A percentile compares a stretch with the other conserved stretches of the same genome.
phyloP scores from a whole-genome alignment of 2,329 filamentous ascomycete species.

The Colletotrichum filicis region DNA sequence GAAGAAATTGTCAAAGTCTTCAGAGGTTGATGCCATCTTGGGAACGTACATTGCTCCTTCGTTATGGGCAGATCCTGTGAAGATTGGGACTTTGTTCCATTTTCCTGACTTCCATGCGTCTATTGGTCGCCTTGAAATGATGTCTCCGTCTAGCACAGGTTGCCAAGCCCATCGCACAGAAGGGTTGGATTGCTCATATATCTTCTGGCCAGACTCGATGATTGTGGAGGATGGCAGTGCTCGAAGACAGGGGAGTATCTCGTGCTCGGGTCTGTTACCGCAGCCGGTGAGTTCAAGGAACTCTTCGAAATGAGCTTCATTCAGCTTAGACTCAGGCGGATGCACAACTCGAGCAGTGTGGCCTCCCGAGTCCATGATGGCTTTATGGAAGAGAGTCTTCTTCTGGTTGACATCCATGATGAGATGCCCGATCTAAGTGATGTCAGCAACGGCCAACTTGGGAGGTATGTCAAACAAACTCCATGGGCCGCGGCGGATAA shows the following conservation, averaged over 20 bases:
- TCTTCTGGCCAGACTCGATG: slow-evolving; percentile 41
- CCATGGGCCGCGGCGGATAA: slow-evolving; percentile 48
- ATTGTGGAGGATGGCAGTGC: slow-evolving; percentile 39
- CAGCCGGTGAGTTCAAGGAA: slow-evolving; percentile 44
- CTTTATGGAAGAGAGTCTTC: slow-evolving; percentile 45
- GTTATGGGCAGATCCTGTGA: slow-evolving; percentile 43
- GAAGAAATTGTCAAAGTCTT: slow-evolving; percentile 43
- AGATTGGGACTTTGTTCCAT: slow-evolving; percentile 44
- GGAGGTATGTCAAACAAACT: slow-evolving; percentile 31
- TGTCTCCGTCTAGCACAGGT: slow-evolving; percentile 43
- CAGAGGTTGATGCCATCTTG: slow-evolving; percentile 2
- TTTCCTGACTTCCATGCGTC: slow-evolving; percentile 46
- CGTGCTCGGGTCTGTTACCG: slow-evolving; percentile 23
- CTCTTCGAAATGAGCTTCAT: slow-evolving; percentile 43
- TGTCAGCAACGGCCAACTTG: background rate
- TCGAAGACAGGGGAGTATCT: slow-evolving; percentile 42
- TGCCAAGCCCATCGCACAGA: slow-evolving; percentile 47
- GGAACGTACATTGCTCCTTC: slow-evolving; percentile 45
- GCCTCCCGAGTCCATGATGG: slow-evolving; percentile 45
- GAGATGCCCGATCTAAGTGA: slow-evolving; percentile 41
- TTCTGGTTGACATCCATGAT: slow-evolving; percentile 47
- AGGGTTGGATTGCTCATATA: slow-evolving; percentile 42
- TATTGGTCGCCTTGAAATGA: slow-evolving; percentile 43
- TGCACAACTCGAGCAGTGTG: slow-evolving; percentile 45
- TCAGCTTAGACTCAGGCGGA: slow-evolving; percentile 39